Evolutionary conservation across 768 basidiomycete genomes (phyloP).

Genomic region (Leucosporidium scottii): DNA sequence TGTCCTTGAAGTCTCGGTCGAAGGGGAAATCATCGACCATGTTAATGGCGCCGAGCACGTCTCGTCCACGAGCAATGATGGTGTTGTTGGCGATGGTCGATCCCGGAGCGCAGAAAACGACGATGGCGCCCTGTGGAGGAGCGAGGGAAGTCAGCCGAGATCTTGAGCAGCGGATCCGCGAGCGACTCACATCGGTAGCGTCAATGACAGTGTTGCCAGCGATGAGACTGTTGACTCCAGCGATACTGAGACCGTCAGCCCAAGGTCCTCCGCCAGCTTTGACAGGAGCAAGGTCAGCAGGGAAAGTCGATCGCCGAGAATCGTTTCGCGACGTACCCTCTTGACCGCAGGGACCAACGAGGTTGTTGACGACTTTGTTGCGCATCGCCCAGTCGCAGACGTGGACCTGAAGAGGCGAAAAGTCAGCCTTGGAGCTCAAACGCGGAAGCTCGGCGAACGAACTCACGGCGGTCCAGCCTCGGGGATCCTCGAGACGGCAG

Average conservation of each 20-base stretch:
- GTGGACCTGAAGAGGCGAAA: slow-evolving; percentile 17
- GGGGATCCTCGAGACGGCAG: slow-evolving; percentile 35
- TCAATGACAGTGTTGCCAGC: slow-evolving; percentile 43
- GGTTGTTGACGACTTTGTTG: slow-evolving; percentile 28
- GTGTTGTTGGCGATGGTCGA: slow-evolving; percentile 41
- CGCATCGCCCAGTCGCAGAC: slow-evolving; percentile 29
- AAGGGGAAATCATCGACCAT: slow-evolving; percentile 45
- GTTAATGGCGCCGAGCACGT: slow-evolving; percentile 45
- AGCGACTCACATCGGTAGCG: slow-evolving; percentile 45
- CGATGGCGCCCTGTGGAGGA: slow-evolving; percentile 23
- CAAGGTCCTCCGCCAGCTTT: slow-evolving; percentile 44
- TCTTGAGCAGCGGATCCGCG: not conserved
- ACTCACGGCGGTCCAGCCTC: slow-evolving; percentile 37
- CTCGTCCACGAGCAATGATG: slow-evolving; percentile 40
- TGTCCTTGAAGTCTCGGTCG: slow-evolving; percentile 43
- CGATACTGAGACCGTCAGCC: slow-evolving; percentile 46
- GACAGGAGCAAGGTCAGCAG: not conserved
- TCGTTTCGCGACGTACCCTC: slow-evolving; percentile 3
- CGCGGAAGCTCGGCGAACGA: not conserved
- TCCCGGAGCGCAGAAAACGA: slow-evolving; percentile 46
- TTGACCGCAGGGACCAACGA: slow-evolving; percentile 34
- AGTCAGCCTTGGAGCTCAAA: too few species aligned
- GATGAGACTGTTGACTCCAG: slow-evolving; percentile 43
- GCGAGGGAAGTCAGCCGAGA: too few species aligned
- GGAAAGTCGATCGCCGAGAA: not conserved